Percentiles rank a stretch among this genome's conserved stretches.
phyloP scores from a whole-genome alignment of 179 eudicot species.

The Heliamphora pulchella region DNA sequence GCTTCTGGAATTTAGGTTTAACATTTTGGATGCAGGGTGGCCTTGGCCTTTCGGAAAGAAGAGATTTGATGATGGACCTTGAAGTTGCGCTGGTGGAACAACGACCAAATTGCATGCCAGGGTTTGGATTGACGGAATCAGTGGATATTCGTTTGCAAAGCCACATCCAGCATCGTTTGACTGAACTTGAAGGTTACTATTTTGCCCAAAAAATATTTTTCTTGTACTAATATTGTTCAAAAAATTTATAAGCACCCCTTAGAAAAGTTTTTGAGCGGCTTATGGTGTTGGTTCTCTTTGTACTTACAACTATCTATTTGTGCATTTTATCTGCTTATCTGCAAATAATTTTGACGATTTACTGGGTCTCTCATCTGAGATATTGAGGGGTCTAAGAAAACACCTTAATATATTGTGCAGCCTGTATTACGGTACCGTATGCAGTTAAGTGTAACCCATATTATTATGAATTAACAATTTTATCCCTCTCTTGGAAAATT shows the following conservation, averaged over 20 bases:
- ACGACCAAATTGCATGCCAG: constrained; percentile 60
- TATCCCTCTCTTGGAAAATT: not conserved
- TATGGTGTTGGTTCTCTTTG: not conserved
- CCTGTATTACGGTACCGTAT: too few species aligned
- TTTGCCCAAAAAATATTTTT: not conserved
- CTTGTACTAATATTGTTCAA: not conserved
- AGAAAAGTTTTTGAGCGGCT: not conserved
- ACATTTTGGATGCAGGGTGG: constrained; percentile 35
- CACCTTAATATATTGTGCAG: not conserved
- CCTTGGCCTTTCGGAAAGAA: constrained; percentile 38
- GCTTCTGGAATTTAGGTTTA: not conserved
- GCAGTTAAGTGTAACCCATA: not conserved
- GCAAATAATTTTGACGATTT: not conserved
- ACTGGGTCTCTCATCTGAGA: not conserved
- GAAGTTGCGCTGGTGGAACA: constrained; percentile 76
- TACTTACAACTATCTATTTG: not conserved
- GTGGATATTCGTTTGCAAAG: constrained; percentile 58
- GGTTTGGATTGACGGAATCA: constrained; percentile 42
- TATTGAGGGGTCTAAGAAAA: not conserved
- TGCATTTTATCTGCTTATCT: not conserved
- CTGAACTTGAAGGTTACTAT: constrained; percentile 83
- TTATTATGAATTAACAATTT: not conserved
- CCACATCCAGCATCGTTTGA: constrained; percentile 62
- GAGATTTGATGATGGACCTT: constrained; percentile 69
- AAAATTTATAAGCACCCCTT: not conserved